phyloP scores from a whole-genome alignment of 2,329 filamentous ascomycete genomes.

The Fusarium udum region DNA sequence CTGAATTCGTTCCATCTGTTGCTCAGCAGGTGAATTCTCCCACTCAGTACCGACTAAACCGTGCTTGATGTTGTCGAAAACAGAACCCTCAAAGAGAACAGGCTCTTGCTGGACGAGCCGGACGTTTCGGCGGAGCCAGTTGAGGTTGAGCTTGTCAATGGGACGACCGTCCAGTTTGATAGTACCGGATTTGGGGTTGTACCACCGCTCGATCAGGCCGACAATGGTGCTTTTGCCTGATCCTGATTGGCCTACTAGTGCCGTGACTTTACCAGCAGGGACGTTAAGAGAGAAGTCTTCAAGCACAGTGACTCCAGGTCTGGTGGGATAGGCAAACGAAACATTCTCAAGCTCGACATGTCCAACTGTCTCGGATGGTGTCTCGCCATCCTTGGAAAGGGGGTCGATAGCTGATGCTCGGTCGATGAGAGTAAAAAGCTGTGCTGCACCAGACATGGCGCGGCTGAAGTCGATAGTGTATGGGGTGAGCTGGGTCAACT shows the following conservation, averaged over 20 bases:
- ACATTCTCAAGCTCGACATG: slow-evolving; percentile 53
- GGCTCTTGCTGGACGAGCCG: slow-evolving; percentile 55
- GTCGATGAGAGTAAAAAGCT: slow-evolving; percentile 53
- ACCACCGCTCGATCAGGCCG: slow-evolving; percentile 53
- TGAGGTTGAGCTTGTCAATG: slow-evolving; percentile 49
- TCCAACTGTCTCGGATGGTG: slow-evolving; percentile 44
- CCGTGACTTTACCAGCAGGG: slow-evolving; percentile 57
- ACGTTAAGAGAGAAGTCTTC: slow-evolving; percentile 54
- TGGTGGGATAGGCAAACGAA: slow-evolving; percentile 56
- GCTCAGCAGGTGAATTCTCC: slow-evolving; percentile 51
- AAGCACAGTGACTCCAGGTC: slow-evolving; percentile 54
- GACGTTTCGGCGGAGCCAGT: slow-evolving; percentile 51
- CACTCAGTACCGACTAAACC: slow-evolving; percentile 57
- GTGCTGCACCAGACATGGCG: slow-evolving; percentile 48
- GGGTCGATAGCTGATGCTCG: slow-evolving; percentile 51
- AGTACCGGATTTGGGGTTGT: slow-evolving; percentile 46
- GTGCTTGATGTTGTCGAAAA: slow-evolving; percentile 65
- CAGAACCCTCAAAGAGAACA: slow-evolving; percentile 56
- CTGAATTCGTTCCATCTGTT: slow-evolving; percentile 55
- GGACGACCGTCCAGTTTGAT: slow-evolving; percentile 51
- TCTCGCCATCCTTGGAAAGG: slow-evolving; percentile 46
- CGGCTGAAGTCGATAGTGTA: slow-evolving; percentile 52
- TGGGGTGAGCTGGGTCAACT: slow-evolving; percentile 50
- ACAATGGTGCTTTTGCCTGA: slow-evolving; percentile 54
- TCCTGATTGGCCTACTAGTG: slow-evolving; percentile 51